These are phyloP conservation scores for Heritiera littoralis DNA, from an alignment of 345 rosid genomes.

Conservation along the genomic window DNA sequence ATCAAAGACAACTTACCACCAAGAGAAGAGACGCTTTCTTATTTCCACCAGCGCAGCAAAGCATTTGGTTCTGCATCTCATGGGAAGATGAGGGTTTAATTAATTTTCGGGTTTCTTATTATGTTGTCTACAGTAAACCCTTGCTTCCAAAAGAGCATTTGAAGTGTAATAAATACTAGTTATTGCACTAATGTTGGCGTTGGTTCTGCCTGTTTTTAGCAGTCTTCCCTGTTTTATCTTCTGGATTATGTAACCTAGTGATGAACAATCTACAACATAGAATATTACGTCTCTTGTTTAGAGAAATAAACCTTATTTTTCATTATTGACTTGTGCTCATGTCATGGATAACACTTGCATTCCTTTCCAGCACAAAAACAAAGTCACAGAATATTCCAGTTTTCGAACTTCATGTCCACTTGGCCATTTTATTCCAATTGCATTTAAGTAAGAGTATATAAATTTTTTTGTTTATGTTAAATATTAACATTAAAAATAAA, in stretches of 20 bases:
- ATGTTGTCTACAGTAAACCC: neutral
- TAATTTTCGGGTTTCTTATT: constrained; percentile 28
- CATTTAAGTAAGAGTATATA: too few relatives aligned
- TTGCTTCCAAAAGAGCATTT: neutral
- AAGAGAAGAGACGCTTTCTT: constrained; percentile 26
- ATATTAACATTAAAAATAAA: too few relatives aligned
- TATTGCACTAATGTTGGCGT: constrained; percentile 32
- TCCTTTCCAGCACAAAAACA: too few relatives aligned
- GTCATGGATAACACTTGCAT: too few relatives aligned
- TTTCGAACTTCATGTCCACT: too few relatives aligned
- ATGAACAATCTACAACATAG: too few relatives aligned
- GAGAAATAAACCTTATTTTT: too few relatives aligned
- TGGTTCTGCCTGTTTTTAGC: constrained; percentile 13
- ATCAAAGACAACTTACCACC: constrained; percentile 37
- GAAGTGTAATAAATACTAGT: neutral
- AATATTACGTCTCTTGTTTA: too few relatives aligned
- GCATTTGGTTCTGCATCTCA: neutral
- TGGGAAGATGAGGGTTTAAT: neutral
- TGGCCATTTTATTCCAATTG: too few relatives aligned
- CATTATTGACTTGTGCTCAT: too few relatives aligned
- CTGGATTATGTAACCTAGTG: neutral
- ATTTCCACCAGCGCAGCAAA: constrained; percentile 21
- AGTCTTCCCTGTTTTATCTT: neutral
- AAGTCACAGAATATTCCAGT: too few relatives aligned
- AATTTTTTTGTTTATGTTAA: too few relatives aligned